A percentile compares a stretch with the other conserved stretches of the same genome.
phyloP scores from a whole-genome alignment of 345 rosid species.

The Lumnitzera littorea region DNA sequence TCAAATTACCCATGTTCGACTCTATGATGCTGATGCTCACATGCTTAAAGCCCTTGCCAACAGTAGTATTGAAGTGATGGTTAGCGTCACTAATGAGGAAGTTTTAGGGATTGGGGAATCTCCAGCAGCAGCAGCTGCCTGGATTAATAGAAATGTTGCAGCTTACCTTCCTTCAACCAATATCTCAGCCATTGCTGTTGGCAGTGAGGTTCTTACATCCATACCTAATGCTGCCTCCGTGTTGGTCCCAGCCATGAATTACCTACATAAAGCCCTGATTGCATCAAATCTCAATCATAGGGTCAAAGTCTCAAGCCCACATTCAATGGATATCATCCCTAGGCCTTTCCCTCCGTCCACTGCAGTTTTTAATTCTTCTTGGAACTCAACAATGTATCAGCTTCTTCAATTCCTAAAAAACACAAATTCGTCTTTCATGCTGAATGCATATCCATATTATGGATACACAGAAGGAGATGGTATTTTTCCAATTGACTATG shows the following conservation, averaged over 20 bases:
- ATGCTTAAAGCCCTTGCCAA: slow-evolving; percentile 83
- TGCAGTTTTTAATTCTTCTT: slow-evolving; percentile 65
- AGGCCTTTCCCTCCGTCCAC: slow-evolving; percentile 93
- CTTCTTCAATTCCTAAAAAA: slow-evolving; percentile 88
- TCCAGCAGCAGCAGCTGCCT: slow-evolving; percentile 72
- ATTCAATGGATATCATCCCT: slow-evolving; percentile 76
- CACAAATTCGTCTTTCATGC: slow-evolving; percentile 77
- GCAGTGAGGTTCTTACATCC: slow-evolving; percentile 81
- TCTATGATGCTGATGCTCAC: slow-evolving; percentile 76
- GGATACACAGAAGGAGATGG: slow-evolving; percentile 83
- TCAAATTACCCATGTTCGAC: slow-evolving; percentile 78
- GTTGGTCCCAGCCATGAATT: slow-evolving; percentile 69
- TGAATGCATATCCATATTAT: slow-evolving; percentile 90
- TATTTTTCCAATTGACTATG: slow-evolving; percentile 85
- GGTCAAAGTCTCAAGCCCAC: slow-evolving; percentile 81
- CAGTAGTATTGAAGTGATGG: slow-evolving; percentile 71
- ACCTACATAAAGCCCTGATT: slow-evolving; percentile 83
- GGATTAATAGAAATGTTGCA: slow-evolving; percentile 81
- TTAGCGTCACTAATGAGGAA: slow-evolving; percentile 77
- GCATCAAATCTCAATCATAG: slow-evolving; percentile 72
- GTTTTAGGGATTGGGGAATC: slow-evolving; percentile 72
- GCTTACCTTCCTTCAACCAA: slow-evolving; percentile 81
- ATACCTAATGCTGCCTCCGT: slow-evolving; percentile 68
- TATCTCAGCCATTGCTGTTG: slow-evolving; percentile 89
- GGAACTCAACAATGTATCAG: slow-evolving; percentile 71